Evolutionary conservation across 345 rosid genomes (phyloP).

Genomic region (Jatropha curcas): DNA sequence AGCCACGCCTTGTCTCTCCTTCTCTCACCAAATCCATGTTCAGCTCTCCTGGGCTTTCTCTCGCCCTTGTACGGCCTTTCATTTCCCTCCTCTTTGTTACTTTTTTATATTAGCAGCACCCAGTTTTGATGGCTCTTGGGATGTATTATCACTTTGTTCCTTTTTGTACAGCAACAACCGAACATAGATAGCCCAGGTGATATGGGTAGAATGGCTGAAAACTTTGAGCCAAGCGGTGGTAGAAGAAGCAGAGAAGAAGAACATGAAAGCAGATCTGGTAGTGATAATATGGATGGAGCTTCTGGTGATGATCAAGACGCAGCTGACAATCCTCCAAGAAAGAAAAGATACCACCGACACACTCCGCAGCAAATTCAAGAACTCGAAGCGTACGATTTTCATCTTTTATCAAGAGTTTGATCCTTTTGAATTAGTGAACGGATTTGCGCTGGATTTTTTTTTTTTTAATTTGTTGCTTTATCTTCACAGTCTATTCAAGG

Average conservation of each 20-base stretch:
- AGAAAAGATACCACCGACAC: constrained; percentile 99
- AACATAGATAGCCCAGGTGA: constrained; percentile 49
- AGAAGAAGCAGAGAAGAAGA: constrained; percentile 34
- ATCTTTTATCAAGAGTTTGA: background rate
- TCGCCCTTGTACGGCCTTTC: constrained; percentile 55
- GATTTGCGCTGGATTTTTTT: background rate
- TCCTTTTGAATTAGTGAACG: background rate
- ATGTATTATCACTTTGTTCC: background rate
- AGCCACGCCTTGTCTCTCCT: constrained; percentile 51
- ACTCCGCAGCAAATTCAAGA: constrained; percentile 99
- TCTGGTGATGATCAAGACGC: constrained; percentile 97
- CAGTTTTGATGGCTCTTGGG: background rate
- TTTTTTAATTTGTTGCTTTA: background rate
- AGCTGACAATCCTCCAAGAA: constrained; percentile 78
- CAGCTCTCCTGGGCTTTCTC: constrained; percentile 80
- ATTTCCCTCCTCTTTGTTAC: background rate
- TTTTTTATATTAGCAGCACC: background rate
- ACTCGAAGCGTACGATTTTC: constrained; percentile 72
- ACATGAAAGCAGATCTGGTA: constrained; percentile 88
- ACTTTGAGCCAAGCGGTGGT: constrained; percentile 16
- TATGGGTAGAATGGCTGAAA: constrained; percentile 19
- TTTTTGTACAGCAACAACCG: constrained; percentile 46
- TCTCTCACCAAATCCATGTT: constrained; percentile 58
- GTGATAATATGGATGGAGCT: constrained; percentile 88
- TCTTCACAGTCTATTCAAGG: constrained; percentile 62